Conservation (phyloP, 129 eudicot species). For the Helichrysum umbraculigerum region DNA sequence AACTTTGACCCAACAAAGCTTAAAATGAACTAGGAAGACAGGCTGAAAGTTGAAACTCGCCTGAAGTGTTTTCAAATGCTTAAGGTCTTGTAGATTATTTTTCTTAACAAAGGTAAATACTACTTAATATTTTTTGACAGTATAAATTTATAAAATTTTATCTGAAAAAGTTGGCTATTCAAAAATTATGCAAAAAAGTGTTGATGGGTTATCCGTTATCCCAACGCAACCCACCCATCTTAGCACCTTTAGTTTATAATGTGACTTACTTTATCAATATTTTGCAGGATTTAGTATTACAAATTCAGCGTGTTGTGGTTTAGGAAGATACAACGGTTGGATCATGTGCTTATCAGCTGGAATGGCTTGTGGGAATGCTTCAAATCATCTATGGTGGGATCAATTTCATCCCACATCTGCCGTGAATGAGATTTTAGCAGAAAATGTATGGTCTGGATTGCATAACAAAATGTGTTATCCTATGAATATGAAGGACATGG, state of each 20-base stretch:
- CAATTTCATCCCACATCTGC: slow-evolving; percentile 95
- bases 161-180: neutral
- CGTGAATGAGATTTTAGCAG: slow-evolving; percentile 69
- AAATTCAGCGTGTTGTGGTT: slow-evolving; percentile 82
- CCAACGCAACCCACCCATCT: neutral
- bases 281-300: slow-evolving; percentile 69
- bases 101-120: neutral
- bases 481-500: slow-evolving; percentile 72
- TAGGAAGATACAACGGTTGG: slow-evolving; percentile 76
- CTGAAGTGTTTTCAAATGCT: neutral
- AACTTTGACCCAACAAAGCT: neutral
- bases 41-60: neutral
- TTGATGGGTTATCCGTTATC: neutral
- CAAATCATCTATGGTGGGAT: slow-evolving; percentile 94
- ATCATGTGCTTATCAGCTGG: slow-evolving; percentile 77
- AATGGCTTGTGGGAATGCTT: slow-evolving; percentile 84
- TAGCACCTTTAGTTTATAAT: neutral
- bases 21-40: neutral
- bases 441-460: slow-evolving; percentile 87
- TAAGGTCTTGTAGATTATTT: neutral
- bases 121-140: neutral
- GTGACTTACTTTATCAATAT: neutral
- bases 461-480: slow-evolving; percentile 82
- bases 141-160: neutral
- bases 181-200: neutral